A percentile compares a stretch with the other conserved stretches of the same genome.
Conservation (phyloP, 805 yeast genomes). For the Cyberlindnera xishuangbannaensis region DNA sequence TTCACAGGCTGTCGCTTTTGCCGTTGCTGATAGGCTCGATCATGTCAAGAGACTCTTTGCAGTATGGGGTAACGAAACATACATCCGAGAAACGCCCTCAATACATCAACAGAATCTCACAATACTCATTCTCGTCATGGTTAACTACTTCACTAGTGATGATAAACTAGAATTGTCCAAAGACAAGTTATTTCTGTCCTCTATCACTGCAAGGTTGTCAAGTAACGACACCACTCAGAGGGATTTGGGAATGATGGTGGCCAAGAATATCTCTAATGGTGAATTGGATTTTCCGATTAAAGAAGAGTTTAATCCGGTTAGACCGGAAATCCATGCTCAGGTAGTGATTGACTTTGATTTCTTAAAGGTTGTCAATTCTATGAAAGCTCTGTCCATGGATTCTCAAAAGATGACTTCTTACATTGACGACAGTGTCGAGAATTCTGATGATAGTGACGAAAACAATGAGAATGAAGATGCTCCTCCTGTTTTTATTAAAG, state of each 20-base stretch:
- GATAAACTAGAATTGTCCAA: slow-evolving; percentile 29
- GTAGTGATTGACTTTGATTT: slow-evolving; percentile 11
- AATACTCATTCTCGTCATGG: slow-evolving; percentile 36
- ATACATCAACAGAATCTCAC: slow-evolving; percentile 44
- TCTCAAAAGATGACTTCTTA: slow-evolving; percentile 9
- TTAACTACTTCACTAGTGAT: slow-evolving; percentile 21
- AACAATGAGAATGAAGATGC: slow-evolving; percentile 31
- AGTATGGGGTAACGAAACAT: slow-evolving; percentile 33
- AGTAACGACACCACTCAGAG: slow-evolving; percentile 42
- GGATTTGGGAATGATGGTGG: slow-evolving; percentile 50
- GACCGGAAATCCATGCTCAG: slow-evolving; percentile 1
- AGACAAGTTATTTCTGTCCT: slow-evolving; percentile 37
- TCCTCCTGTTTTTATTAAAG: slow-evolving; percentile 70
- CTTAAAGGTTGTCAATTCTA: slow-evolving; percentile 11
- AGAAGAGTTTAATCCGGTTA: slow-evolving; percentile 11
- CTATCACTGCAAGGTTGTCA: slow-evolving; percentile 50
- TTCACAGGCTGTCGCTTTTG: slow-evolving; percentile 10
- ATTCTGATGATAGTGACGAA: slow-evolving; percentile 20
- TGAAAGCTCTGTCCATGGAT: slow-evolving; percentile 8
- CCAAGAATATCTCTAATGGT: slow-evolving; percentile 37
- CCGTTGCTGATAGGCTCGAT: slow-evolving; percentile 4
- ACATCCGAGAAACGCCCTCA: slow-evolving; percentile 36
- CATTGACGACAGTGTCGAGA: too few species aligned
- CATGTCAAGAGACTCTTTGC: slow-evolving; percentile 12
- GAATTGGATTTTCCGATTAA: slow-evolving; percentile 27